Evolutionary conservation across 1,284 basidiomycete species (phyloP), one percentile per base, ranked within the genome.

Genomic region (Trichosporon asahii): DNA sequence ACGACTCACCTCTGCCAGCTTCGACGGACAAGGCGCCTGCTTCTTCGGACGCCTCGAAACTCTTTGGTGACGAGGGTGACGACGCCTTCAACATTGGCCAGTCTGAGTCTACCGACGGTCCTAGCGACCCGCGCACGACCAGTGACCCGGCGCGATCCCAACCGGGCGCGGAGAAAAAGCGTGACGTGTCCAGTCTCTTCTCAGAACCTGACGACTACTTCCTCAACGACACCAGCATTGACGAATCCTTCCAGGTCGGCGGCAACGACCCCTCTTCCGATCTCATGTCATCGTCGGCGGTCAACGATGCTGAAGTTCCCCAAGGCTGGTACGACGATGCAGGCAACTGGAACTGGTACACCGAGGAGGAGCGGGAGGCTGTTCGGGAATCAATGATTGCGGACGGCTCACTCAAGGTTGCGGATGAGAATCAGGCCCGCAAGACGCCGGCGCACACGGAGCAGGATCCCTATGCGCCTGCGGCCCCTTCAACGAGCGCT

Each of bases 241-340:
- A 81, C 61, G 75, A 77, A 18, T 76, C 76, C 11, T 72, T 78
- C 64, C 61, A 72, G 27, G 31, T 75, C 12, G 65, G 68, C 14
- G 63, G 57, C 57, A 35, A 46, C 37, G 72, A 70, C 21, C 60
- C 65, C 25, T 21, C 63, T n/a, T 21, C 49, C 23, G 27, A 18
- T 5, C 27, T 31, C 21, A 61, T 61, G 57, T 23, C 27, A 5
- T 61, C 57, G 18, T 31, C 57, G 29, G 18, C 29, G 27, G 57
- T 18, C 12, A 46, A 75, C n/a, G 63, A 70, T 11, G 73, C 79
- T 40, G 77, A 81, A 14, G 75, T 82, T 0, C 81, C 81, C 0
- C 72, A 79, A 64, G 81, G 81, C 29, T 82, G 81, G 81, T 82
- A 78, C 64, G 78, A 82, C 68, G 80, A 82, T 21, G 64, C 70